Conservation (phyloP, 1,284 basidiomycete genomes). For the Cutaneotrichosporon sp. region DNA sequence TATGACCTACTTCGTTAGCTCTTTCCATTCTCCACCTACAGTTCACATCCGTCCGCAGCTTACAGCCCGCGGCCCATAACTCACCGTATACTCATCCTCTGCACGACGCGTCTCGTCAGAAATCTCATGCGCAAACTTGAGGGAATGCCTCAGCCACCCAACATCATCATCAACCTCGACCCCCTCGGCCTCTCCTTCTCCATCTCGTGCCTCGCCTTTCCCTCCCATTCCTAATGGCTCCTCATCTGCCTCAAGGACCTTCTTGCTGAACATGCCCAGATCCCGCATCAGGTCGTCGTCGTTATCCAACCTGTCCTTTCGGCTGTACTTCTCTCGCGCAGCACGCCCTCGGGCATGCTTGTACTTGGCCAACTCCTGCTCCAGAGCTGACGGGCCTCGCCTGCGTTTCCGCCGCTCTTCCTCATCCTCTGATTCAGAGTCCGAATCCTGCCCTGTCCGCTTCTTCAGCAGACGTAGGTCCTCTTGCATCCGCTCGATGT, state of each 20-base stretch:
- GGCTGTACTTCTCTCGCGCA: conserved; percentile 24
- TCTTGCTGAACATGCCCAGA: conserved; percentile 65
- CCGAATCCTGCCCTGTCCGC: conserved; percentile 33
- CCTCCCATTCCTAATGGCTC: conserved; percentile 16
- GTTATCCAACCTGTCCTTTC: conserved; percentile 56
- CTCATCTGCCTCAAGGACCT: conserved; percentile 52
- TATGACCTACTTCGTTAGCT: conserved; percentile 39
- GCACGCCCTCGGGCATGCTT: conserved; percentile 62
- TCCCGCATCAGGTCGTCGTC: conserved; percentile 65
- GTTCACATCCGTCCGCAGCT: too few relatives aligned
- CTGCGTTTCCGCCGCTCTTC: conserved; percentile 26
- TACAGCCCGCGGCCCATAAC: conserved; percentile 11
- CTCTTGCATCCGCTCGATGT: conserved; percentile 82
- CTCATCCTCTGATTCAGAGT: conserved; percentile 40
- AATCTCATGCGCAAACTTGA: conserved; percentile 75
- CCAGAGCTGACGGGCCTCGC: conserved; percentile 63
- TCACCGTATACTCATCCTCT: conserved; percentile 84
- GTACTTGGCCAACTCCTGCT: conserved; percentile 75
- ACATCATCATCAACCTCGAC: conserved; percentile 77
- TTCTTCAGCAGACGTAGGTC: conserved; percentile 69
- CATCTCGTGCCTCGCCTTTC: conserved; percentile 41
- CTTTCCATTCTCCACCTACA: too few relatives aligned
- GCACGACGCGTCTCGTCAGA: conserved; percentile 64
- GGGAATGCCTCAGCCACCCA: conserved; percentile 69
- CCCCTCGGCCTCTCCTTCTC: conserved; percentile 36